These are phyloP conservation scores for Pharnaceum exiguum DNA, from an alignment of 148 eudicot genomes.

Conservation along the genomic window DNA sequence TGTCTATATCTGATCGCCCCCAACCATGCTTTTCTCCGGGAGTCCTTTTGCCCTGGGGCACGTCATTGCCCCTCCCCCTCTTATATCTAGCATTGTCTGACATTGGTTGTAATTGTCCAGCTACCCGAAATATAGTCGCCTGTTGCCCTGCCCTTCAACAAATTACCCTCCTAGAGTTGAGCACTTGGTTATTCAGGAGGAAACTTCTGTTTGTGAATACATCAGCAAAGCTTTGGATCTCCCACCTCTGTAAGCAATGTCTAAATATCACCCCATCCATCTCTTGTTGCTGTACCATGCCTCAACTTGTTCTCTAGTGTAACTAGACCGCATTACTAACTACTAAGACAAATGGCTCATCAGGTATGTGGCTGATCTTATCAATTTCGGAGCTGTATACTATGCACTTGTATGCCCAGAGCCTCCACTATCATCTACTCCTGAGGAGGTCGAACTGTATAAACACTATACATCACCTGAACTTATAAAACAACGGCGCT, in stretches of 20 bases:
- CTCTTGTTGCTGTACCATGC: not conserved
- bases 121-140: conserved; percentile 61
- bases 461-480: conserved; percentile 68
- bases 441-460: conserved; percentile 60
- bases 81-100: not conserved
- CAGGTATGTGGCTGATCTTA: conserved; percentile 93
- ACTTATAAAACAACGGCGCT: conserved; percentile 52
- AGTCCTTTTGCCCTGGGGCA: no score
- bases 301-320: not conserved
- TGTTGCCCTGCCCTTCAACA: conserved; percentile 77
- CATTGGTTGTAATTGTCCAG: conserved; percentile 27
- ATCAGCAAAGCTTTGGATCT: conserved; percentile 68
- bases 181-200: conserved; percentile 75
- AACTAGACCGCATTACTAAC: not conserved
- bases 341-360: conserved; percentile 3
- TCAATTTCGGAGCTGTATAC: conserved; percentile 88
- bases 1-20: no score
- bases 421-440: conserved; percentile 78
- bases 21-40: no score
- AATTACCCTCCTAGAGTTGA: conserved; percentile 70
- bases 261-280: not conserved
- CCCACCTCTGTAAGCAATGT: conserved; percentile 65
- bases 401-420: conserved; percentile 86
- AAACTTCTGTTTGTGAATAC: conserved; percentile 55
- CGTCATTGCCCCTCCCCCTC: not conserved